phyloP scores from a whole-genome alignment of 257 asterid species.

The Striga asiatica region DNA sequence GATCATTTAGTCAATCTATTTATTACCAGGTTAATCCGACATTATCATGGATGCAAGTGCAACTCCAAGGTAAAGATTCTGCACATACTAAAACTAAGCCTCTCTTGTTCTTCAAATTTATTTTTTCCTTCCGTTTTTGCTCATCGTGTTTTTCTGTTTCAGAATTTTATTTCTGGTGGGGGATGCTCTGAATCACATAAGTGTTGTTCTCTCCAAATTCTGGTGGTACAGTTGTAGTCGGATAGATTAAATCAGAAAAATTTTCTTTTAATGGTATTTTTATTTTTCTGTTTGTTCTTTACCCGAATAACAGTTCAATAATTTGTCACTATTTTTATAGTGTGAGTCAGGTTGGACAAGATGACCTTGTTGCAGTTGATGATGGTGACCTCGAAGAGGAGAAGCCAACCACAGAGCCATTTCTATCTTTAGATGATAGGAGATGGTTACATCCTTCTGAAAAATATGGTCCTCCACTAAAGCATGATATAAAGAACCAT shows the following conservation, averaged over 20 bases:
- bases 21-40: slow-evolving; percentile 78
- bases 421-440: slow-evolving; percentile 81
- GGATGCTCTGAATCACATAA: too few species aligned
- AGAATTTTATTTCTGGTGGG: too few species aligned
- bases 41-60: slow-evolving; percentile 43
- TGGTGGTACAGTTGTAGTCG: slow-evolving; percentile 4
- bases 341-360: slow-evolving; percentile 50
- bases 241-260: too few species aligned
- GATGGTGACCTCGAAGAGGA: slow-evolving; percentile 27
- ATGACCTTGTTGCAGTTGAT: slow-evolving; percentile 23
- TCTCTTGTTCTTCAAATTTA: neutral
- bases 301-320: slow-evolving; percentile 22
- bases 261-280: too few species aligned
- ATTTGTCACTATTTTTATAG: slow-evolving; percentile 38
- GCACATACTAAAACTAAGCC: slow-evolving; percentile 8
- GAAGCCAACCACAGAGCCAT: slow-evolving; percentile 57
- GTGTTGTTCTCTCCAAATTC: neutral
- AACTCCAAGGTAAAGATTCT: slow-evolving; percentile 48
- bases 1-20: too few species aligned
- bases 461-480: slow-evolving; percentile 29
- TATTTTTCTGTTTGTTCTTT: too few species aligned
- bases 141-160: too few species aligned
- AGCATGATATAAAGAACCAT: slow-evolving; percentile 33
- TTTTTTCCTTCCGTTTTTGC: too few species aligned
- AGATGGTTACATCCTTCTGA: slow-evolving; percentile 73